Evolutionary conservation across 2,329 filamentous ascomycete species (phyloP).

Genomic region (Ilyonectria robusta): DNA sequence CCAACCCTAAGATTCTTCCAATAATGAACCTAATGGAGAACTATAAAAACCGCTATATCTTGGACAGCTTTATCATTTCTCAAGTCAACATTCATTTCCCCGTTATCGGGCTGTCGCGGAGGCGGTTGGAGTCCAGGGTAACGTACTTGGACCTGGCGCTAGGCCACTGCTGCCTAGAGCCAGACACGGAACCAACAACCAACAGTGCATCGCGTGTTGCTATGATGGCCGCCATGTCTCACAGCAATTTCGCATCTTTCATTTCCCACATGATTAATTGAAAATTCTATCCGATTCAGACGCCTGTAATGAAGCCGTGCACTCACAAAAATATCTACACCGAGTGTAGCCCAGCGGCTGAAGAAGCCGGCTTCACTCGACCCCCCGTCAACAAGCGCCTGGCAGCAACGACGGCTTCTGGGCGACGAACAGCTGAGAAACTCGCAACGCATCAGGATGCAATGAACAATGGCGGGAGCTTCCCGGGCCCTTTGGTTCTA

Average conservation of each 20-base stretch:
- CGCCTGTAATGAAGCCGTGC: slow-evolving; percentile 14
- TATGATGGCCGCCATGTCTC: not conserved
- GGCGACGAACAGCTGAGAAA: slow-evolving; percentile 39
- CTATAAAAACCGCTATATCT: no score
- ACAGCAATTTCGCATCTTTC: no score
- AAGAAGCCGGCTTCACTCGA: slow-evolving; percentile 31
- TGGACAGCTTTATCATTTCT: no score
- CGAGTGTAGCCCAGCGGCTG: slow-evolving; percentile 33
- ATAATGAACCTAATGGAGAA: no score
- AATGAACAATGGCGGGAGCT: slow-evolving; percentile 52
- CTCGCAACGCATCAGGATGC: slow-evolving; percentile 30
- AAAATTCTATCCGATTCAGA: not conserved
- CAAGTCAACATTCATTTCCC: no score
- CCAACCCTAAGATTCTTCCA: no score
- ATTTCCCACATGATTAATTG: no score
- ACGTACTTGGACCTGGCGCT: not conserved
- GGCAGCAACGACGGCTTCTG: slow-evolving; percentile 34
- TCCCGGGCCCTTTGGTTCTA: slow-evolving; percentile 72
- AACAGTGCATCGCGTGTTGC: not conserved
- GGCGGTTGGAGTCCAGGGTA: not conserved
- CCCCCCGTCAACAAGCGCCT: slow-evolving; percentile 28
- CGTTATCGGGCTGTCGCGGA: not conserved
- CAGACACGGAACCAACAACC: not conserved
- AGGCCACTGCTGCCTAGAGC: slow-evolving; percentile 15
- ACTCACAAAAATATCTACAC: slow-evolving; percentile 15